Percentiles rank a stretch among this genome's conserved stretches.
These are phyloP conservation scores for Coprinopsis marcescibilis DNA, from an alignment of 768 basidiomycete genomes.

Conservation along the genomic window DNA sequence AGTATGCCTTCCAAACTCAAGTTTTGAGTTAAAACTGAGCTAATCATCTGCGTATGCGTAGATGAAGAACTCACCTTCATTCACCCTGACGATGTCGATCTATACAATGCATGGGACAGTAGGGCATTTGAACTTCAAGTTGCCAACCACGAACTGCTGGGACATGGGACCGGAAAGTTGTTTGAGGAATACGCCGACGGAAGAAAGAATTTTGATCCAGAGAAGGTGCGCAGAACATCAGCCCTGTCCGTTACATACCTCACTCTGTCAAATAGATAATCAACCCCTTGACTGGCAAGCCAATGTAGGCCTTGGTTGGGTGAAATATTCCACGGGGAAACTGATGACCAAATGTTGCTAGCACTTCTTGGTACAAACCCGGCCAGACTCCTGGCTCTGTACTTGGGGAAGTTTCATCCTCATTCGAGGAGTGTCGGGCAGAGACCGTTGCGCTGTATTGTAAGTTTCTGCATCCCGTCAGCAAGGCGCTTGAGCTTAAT, in stretches of 20 bases:
- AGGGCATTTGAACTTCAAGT: conserved; percentile 84
- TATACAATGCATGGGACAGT: conserved; percentile 76
- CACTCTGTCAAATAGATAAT: conserved; percentile 43
- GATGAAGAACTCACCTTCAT: conserved; percentile 80
- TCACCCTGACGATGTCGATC: conserved; percentile 66
- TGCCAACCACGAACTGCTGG: conserved; percentile 84
- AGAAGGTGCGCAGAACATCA: conserved; percentile 37
- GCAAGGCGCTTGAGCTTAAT: conserved; percentile 9
- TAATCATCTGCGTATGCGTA: conserved; percentile 20
- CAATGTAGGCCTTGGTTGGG: conserved; percentile 42
- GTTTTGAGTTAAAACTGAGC: too few species aligned
- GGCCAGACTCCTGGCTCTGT: conserved; percentile 82
- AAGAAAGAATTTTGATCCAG: conserved; percentile 74
- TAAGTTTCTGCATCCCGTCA: conserved; percentile 28
- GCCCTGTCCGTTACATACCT: not conserved
- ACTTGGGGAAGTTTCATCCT: conserved; percentile 82
- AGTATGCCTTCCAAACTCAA: conserved; percentile 46
- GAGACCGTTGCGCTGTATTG: conserved; percentile 82
- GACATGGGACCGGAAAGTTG: conserved; percentile 80
- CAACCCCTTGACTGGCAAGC: conserved; percentile 76
- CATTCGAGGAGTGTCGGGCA: conserved; percentile 91
- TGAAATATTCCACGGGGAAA: not conserved
- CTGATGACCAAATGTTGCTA: conserved; percentile 21
- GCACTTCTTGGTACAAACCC: conserved; percentile 81
- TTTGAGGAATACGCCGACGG: conserved; percentile 76